Percentiles rank a stretch among this genome's conserved stretches.
These are phyloP conservation scores for Thraustochytrium striatum DNA, from an alignment of 352 stramenopile genomes.

Conservation along the genomic window DNA sequence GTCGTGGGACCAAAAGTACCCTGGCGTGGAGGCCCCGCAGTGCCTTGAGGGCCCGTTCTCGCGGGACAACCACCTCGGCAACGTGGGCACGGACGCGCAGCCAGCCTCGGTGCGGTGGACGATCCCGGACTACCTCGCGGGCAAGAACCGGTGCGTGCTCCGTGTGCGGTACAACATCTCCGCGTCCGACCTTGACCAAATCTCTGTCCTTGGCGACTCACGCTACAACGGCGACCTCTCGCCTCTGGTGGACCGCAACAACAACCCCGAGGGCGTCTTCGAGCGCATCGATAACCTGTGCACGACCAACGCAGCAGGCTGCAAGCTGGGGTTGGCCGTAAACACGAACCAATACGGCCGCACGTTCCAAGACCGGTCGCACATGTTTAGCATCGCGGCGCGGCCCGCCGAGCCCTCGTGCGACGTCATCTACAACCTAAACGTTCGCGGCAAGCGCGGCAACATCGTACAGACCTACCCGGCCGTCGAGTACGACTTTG, in stretches of 20 bases:
- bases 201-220: conserved; percentile 49
- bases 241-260: conserved; percentile 48
- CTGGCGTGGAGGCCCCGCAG: conserved; percentile 15
- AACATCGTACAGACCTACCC: conserved; percentile 60
- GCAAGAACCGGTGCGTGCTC: conserved; percentile 53
- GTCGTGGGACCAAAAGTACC: conserved; percentile 11
- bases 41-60: conserved; percentile 54
- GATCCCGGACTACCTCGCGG: conserved; percentile 17
- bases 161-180: conserved; percentile 58
- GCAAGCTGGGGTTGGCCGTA: conserved; percentile 44
- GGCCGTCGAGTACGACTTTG: conserved; percentile 59
- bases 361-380: conserved; percentile 57
- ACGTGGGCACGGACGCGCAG: conserved; percentile 51
- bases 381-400: conserved; percentile 52
- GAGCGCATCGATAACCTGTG: conserved; percentile 54
- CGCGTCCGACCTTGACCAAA: conserved; percentile 53
- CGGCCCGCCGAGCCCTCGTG: conserved; percentile 23
- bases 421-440: conserved; percentile 56
- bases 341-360: conserved; percentile 60
- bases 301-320: conserved; percentile 51
- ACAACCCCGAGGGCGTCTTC: conserved; percentile 45
- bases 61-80: conserved; percentile 58
- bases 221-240: conserved; percentile 47
- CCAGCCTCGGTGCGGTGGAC: conserved; percentile 50
- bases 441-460: conserved; percentile 57